Evolutionary conservation across 768 basidiomycete genomes (phyloP).

Genomic region (Termitomyces sp.): DNA sequence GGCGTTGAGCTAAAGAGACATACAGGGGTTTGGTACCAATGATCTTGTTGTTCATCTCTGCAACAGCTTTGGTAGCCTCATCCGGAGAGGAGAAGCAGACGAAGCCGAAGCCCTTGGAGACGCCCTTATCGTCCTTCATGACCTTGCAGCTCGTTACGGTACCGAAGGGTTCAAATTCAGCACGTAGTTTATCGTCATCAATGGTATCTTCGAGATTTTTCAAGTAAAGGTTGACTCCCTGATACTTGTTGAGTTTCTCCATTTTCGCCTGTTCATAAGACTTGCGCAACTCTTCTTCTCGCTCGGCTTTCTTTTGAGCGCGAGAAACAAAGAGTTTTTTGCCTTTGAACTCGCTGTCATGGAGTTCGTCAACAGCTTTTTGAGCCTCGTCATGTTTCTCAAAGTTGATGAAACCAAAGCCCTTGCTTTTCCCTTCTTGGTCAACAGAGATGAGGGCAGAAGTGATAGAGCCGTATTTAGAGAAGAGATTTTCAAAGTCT

Average conservation of each 20-base stretch:
- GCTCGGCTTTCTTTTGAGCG: slow-evolving; percentile 98
- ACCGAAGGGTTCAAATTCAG: slow-evolving; percentile 95
- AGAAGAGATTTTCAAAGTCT: slow-evolving; percentile 82
- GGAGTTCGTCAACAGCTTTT: slow-evolving; percentile 81
- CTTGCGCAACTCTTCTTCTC: slow-evolving; percentile 92
- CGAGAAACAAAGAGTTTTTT: slow-evolving; percentile 92
- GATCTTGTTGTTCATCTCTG: slow-evolving; percentile 99
- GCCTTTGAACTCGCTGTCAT: slow-evolving; percentile 81
- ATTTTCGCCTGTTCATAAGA: slow-evolving; percentile 94
- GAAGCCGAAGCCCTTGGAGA: slow-evolving; percentile 96
- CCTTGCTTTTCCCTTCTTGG: slow-evolving; percentile 89
- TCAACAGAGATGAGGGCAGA: slow-evolving; percentile 84
- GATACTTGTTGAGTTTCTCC: slow-evolving; percentile 97
- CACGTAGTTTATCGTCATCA: slow-evolving; percentile 94
- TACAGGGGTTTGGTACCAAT: slow-evolving; percentile 98
- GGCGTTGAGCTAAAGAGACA: slow-evolving; percentile 96
- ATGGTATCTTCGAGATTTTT: slow-evolving; percentile 99
- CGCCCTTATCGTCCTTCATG: slow-evolving; percentile 95
- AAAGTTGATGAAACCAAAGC: slow-evolving; percentile 98
- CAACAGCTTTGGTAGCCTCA: slow-evolving; percentile 98
- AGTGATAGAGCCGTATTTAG: slow-evolving; percentile 74
- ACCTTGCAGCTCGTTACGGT: slow-evolving; percentile 98
- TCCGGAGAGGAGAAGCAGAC: slow-evolving; percentile 99
- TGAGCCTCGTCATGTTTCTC: slow-evolving; percentile 90
- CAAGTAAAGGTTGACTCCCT: slow-evolving; percentile 98